A percentile compares a stretch with the other conserved stretches of the same genome.
Conservation (phyloP, 768 basidiomycete species). For the Infundibulicybe gibba region DNA sequence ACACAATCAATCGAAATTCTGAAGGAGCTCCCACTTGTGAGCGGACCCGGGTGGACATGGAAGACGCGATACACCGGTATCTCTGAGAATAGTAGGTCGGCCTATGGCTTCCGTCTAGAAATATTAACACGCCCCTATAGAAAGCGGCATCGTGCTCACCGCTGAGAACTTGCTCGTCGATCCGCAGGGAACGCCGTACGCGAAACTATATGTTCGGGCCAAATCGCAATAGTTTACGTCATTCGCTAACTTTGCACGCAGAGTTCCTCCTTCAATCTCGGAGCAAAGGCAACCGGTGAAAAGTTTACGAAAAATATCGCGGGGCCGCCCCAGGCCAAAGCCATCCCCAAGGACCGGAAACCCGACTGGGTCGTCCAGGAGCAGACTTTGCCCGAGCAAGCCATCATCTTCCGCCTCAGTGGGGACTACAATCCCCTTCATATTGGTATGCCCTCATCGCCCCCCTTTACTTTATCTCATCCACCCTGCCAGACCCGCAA, state of each 20-base stretch:
- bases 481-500: conserved; percentile 49
- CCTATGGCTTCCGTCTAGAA: neutral
- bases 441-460: conserved; percentile 41
- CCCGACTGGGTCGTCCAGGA: conserved; percentile 62
- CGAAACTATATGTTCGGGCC: conserved; percentile 53
- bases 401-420: conserved; percentile 66
- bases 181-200: conserved; percentile 53
- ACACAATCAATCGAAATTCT: conserved; percentile 79
- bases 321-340: conserved; percentile 56
- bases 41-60: conserved; percentile 78
- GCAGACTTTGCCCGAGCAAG: conserved; percentile 62
- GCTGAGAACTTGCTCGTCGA: conserved; percentile 61
- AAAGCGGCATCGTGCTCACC: conserved; percentile 73
- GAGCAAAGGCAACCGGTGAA: conserved; percentile 58
- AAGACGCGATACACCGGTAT: conserved; percentile 64
- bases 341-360: conserved; percentile 54
- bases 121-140: conserved; percentile 27
- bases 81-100: conserved; percentile 73
- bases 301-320: conserved; percentile 64
- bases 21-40: conserved; percentile 71
- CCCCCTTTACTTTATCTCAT: neutral
- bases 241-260: conserved; percentile 15
- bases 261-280: conserved; percentile 69
- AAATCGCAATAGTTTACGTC: neutral
- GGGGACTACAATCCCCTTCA: conserved; percentile 82